These are phyloP conservation scores for Wallacemonas sp. DNA, from an alignment of 208 protist species.

Conservation along the genomic window DNA sequence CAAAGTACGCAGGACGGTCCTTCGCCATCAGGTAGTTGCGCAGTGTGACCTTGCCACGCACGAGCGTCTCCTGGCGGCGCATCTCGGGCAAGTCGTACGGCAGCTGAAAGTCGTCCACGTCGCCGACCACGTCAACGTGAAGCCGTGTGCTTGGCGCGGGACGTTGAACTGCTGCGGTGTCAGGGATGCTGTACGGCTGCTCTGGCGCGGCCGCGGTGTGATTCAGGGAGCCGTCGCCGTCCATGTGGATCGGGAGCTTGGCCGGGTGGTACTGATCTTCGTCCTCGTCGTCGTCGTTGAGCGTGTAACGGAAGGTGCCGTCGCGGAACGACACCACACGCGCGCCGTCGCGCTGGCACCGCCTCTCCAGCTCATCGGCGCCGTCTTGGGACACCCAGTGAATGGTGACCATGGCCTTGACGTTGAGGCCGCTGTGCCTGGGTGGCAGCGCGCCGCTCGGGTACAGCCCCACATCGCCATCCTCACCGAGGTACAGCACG, in stretches of 20 bases:
- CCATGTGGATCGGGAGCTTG: not conserved
- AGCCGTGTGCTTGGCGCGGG: conserved; percentile 6
- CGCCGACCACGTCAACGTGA: conserved; percentile 4
- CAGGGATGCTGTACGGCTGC: conserved; percentile 6
- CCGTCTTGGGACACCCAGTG: conserved; percentile 33
- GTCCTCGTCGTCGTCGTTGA: conserved; percentile 16
- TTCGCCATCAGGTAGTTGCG: conserved; percentile 20
- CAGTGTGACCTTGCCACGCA: conserved; percentile 9
- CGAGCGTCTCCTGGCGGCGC: conserved; percentile 17
- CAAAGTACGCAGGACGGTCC: conserved; percentile 35
- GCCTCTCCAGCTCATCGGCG: not conserved
- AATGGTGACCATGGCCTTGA: conserved; percentile 68
- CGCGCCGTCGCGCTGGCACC: conserved; percentile 8
- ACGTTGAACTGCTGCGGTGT: not conserved
- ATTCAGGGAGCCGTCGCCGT: not conserved
- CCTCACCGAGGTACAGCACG: conserved; percentile 44
- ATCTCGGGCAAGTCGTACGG: conserved; percentile 66
- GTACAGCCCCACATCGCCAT: conserved; percentile 74
- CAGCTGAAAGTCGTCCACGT: conserved; percentile 45
- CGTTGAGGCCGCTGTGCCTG: conserved; percentile 49
- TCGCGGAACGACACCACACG: not conserved
- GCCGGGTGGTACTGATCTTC: not conserved
- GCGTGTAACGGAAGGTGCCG: conserved; percentile 3
- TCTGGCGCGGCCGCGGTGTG: not conserved
- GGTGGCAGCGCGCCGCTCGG: conserved; percentile 35